Evolutionary conservation across 371 early-diverging fungal genomes (phyloP), one percentile per base, ranked within the genome.

Genomic region (Apophysomyces sp.): DNA sequence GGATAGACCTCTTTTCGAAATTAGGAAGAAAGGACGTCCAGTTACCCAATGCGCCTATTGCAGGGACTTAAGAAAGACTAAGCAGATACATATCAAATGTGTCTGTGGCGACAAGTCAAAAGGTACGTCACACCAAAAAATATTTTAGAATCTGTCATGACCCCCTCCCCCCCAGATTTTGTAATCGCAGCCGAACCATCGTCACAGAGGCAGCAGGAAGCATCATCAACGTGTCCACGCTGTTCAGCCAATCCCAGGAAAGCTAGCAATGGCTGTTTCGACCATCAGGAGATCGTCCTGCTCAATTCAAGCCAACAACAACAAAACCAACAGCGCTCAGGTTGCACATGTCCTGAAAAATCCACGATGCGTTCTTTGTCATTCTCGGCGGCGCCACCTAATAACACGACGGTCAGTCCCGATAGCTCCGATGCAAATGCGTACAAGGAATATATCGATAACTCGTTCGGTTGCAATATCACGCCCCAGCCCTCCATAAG

Each of bases 81-180:
- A 67, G 34, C 71, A 71, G 24, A 58, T 71, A 13, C 71, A 71
- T 30, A 54, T 63, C 58, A 71, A 71, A 52, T 71, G 71, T 56
- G 61, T 67, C 11, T 71, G 71, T 55, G 60, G 57, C 31, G 27
- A 55, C 1, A 56, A 49, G 15, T 18, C 18, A 18, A 44, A 41
- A 34, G 57, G 57, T 56, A 57, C 21, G 37, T 37, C 6, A 28
- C 8, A 18, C 36, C 16, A 41, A 16, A n/a, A 40, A 40, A 15
- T 41, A 6, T 41, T 41, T 18, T 40, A n/a, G 6, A n/a, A 18
- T 15, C 4, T 18, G 41, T 41, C 41, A 41, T 41, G 18, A 13
- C 34, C 13, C 34, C 8, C 34, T 8, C 34, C 13, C 34, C n/a
- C 13, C 0, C 1, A 16, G 1, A 15, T 41, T n/a, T 16, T 41